Percentiles rank a stretch among this genome's conserved stretches.
Conservation (phyloP, 768 basidiomycete species). For the Leccinum subtestaceum region DNA sequence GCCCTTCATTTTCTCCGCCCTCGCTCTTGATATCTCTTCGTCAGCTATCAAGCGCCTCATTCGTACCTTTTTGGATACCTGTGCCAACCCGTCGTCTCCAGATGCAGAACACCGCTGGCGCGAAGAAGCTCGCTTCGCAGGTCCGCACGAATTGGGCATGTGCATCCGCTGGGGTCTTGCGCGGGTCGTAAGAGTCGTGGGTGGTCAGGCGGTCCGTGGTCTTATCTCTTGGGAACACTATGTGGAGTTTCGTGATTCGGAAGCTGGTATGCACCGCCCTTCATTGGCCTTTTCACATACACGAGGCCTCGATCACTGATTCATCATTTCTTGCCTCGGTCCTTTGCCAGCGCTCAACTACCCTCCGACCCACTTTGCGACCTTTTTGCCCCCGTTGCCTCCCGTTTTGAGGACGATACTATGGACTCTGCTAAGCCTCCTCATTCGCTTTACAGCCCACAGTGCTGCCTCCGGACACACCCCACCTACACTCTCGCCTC, state of each 20-base stretch:
- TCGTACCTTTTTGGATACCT: slow-evolving; percentile 73
- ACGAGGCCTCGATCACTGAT: slow-evolving; percentile 22
- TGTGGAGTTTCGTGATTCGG: slow-evolving; percentile 73
- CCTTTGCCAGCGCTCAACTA: slow-evolving; percentile 50
- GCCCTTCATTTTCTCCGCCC: slow-evolving; percentile 87
- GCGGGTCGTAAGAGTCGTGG: slow-evolving; percentile 67
- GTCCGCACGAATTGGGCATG: slow-evolving; percentile 88
- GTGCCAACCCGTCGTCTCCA: slow-evolving; percentile 32
- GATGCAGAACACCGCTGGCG: slow-evolving; percentile 60
- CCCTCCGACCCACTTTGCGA: slow-evolving; percentile 68
- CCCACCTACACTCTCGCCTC: slow-evolving; percentile 82
- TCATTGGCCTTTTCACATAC: slow-evolving; percentile 21
- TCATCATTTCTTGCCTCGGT: slow-evolving; percentile 18
- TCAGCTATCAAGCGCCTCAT: slow-evolving; percentile 76
- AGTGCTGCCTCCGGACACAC: slow-evolving; percentile 85
- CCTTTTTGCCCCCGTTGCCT: slow-evolving; percentile 56
- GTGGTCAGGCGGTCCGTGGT: slow-evolving; percentile 75
- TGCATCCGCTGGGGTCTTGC: slow-evolving; percentile 90
- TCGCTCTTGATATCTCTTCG: slow-evolving; percentile 81
- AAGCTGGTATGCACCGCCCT: slow-evolving; percentile 60
- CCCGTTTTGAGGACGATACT: slow-evolving; percentile 58
- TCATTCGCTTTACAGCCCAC: slow-evolving; percentile 80
- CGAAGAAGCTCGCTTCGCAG: slow-evolving; percentile 81
- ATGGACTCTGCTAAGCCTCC: slow-evolving; percentile 71
- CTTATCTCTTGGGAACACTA: slow-evolving; percentile 86